Conservation (phyloP, 371 early-diverging fungal species). For the Dichotomocladium elegans region DNA sequence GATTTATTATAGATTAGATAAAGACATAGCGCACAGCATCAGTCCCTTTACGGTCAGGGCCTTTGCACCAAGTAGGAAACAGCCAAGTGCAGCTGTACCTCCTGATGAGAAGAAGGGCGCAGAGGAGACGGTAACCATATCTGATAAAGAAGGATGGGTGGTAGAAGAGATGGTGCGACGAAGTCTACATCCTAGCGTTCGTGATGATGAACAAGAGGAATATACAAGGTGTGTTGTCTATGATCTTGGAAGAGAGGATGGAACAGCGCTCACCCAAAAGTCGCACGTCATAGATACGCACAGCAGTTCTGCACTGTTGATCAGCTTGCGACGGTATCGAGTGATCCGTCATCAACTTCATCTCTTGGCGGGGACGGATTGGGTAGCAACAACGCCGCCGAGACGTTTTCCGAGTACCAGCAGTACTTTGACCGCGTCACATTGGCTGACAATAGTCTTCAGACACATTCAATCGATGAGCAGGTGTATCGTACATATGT, state of each 20-base stretch:
- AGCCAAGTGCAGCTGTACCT: background rate
- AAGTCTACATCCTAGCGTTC: constrained; percentile 56
- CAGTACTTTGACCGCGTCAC: constrained; percentile 41
- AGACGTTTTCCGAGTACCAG: constrained; percentile 43
- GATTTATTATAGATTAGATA: constrained; percentile 16
- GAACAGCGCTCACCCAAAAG: no score
- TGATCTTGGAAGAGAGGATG: no score
- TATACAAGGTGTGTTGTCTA: constrained; percentile 48
- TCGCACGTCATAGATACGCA: constrained; percentile 32
- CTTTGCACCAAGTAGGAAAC: background rate
- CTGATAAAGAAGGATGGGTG: constrained; percentile 31
- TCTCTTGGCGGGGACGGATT: no score
- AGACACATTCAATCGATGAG: constrained; percentile 31
- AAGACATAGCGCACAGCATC: constrained; percentile 31
- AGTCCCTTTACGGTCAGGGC: constrained; percentile 52
- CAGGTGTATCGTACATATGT: constrained; percentile 46
- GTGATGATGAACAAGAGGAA: constrained; percentile 48
- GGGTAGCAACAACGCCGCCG: no score
- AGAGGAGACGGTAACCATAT: constrained; percentile 14
- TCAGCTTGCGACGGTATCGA: constrained; percentile 25
- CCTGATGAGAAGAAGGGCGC: constrained; percentile 14
- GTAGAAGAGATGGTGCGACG: constrained; percentile 51
- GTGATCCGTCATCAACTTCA: constrained; percentile 6
- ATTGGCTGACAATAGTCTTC: constrained; percentile 23
- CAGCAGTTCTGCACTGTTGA: constrained; percentile 46